Base-by-base conservation (phyloP, 2,329 filamentous ascomycete genomes). In the Cephalotrichum gorgonifer region DNA sequence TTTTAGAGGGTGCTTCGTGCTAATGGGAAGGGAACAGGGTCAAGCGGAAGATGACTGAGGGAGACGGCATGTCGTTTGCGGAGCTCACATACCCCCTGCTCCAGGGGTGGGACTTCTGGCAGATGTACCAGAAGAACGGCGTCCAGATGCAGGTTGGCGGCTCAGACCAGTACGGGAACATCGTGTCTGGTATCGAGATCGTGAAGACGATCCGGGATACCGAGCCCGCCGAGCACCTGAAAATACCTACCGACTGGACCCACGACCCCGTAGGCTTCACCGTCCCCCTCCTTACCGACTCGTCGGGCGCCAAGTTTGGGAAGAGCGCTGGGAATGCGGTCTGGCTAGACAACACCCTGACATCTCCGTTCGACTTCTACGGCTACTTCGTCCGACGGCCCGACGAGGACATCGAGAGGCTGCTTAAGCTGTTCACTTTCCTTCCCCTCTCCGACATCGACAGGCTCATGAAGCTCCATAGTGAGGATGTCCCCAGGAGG, bases 71-170 rank as follows among this genome's bases (percentile, higher is more conserved):
- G 85, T 94, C 90, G 1, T 86, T 94, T 58, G 84, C 88, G 31
- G 93, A 98, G 62, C 95, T 98, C 64, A 78, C 82, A 39, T 98
- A 98, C 60, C 93, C 94, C 1, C 69, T 98, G 15, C 79, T 97
- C 58, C 93, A 98, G 63, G 89, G 85, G 22, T 97, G 90, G 85
- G 93, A 98, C 64, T 98, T 90, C 79, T 97, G 88, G 87, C 76
- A 86, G 56, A 76, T 97, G 69, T 94, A 86, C 66, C 64, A 58
- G 53, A 75, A 78, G 43, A 73, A 75, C 23, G 76, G 76, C 44
- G 74, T 89, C 9, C 84, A 90, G 60, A 78, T 97, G 62, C 89
- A 98, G 67, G 87, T 98, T 47, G 93, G 93, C 51, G 93, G 93
- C 35, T 89, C 89, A 6, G 93, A 98, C 62, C 93, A 98, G 68